Evolutionary conservation across 176 grass and related monocot genomes (phyloP), one percentile per base, ranked within the genome.

Genomic region (Rhynchospora pubera): DNA sequence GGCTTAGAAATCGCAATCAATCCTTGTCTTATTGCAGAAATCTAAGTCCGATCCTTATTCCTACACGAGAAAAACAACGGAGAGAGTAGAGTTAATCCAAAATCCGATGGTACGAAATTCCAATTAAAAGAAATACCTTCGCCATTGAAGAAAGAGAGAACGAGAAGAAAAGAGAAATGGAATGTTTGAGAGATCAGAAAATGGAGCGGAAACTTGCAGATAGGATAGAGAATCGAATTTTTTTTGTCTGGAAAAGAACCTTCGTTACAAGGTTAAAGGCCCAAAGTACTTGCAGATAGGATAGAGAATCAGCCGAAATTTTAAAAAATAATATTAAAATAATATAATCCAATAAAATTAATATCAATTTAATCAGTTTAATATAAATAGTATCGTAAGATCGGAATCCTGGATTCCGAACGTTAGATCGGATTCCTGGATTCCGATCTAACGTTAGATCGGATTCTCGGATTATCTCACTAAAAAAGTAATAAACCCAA

Each of bases 21-120:
- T 21, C 32, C 86, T 80, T 63, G 83, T 85, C 84, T 85, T 85
- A 82, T 87, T 85, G 39, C 80, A 77, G 53, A 57, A 81, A 53
- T 83, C 79, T 6, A 61, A 46, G 7, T 39, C 80, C 72, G 63
- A 66, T 80, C 79, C 80, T 84, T 64, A 85, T 32, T 57, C 84
- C 91, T 80, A 85, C 52, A 87, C 84, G 26, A 16, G 28, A 5
- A 52, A 50, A 74, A 74, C 7, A 9, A 28, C 19, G 22, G 6
- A 74, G 22, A 28, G 52, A 16, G 6, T 6, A 52, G 12, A 75
- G 46, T 28, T 53, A 14, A 30, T 52, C 47, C 53, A 5, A 52
- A 45, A 24, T 50, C 26, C 45, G 22, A 28, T 5, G 5, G 45
- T 21, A 53, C 19, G 19, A 61, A 8, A 61, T 21, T 61, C 58